phyloP scores from a whole-genome alignment of 257 asterid genomes.

The Solanum sejunctum region DNA sequence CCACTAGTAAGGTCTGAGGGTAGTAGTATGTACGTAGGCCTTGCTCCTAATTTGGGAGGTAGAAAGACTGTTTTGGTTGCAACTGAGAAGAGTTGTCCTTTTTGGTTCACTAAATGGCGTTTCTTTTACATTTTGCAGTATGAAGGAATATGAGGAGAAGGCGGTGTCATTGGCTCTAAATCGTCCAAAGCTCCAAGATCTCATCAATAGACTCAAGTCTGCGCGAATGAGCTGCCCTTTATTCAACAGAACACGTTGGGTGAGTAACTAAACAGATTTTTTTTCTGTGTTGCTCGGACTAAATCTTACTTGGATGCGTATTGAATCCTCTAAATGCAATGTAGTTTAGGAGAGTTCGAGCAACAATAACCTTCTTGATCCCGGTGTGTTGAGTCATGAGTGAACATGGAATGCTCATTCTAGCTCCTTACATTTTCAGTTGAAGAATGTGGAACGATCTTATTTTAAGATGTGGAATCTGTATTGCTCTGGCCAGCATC shows the following conservation, averaged over 20 bases:
- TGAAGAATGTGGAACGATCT: constrained; percentile 67
- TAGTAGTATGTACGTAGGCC: neutral
- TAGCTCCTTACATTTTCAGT: constrained; percentile 25
- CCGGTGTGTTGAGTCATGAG: neutral
- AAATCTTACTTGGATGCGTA: neutral
- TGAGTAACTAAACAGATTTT: constrained; percentile 12
- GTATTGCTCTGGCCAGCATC: constrained; percentile 68
- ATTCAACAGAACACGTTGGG: constrained; percentile 87
- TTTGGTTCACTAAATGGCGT: neutral
- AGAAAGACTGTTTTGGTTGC: neutral
- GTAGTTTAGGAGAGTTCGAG: neutral
- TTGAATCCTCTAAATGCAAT: neutral
- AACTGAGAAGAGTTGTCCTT: neutral
- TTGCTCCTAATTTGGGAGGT: neutral
- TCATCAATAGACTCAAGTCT: constrained; percentile 61
- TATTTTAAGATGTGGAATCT: constrained; percentile 96
- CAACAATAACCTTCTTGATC: neutral
- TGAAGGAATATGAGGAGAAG: constrained; percentile 87
- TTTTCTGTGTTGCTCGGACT: neutral
- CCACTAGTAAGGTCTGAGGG: neutral
- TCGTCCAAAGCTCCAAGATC: constrained; percentile 59
- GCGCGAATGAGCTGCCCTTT: constrained; percentile 73
- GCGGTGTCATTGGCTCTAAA: constrained; percentile 74
- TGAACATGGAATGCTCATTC: neutral
- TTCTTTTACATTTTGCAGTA: constrained; percentile 21